These are phyloP conservation scores for Proliferodiscus dingleyae DNA, from an alignment of 2,329 filamentous ascomycete species.

Conservation along the genomic window DNA sequence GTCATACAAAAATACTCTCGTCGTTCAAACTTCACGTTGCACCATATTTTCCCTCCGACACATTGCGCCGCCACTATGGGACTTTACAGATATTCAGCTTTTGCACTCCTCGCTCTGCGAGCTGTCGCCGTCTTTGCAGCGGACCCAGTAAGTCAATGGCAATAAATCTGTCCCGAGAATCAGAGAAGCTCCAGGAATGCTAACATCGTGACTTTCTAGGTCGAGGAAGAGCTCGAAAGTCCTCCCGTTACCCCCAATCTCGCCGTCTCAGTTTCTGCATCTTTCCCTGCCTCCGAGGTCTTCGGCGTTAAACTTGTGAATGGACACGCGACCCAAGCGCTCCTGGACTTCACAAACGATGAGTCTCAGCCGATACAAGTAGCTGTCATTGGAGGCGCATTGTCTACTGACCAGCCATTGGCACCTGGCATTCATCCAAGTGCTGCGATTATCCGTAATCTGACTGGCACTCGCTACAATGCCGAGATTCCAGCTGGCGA, in stretches of 20 bases:
- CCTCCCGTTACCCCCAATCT: conserved; percentile 40
- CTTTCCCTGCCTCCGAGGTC: conserved; percentile 62
- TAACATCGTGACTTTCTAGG: conserved; percentile 15
- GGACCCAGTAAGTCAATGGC: conserved; percentile 45
- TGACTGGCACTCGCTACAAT: conserved; percentile 72
- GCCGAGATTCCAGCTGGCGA: conserved; percentile 70
- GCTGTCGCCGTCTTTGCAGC: conserved; percentile 58
- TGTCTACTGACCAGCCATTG: conserved; percentile 54
- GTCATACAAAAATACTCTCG: neutral
- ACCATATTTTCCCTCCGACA: neutral
- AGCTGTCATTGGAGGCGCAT: conserved; percentile 69
- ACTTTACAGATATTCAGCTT: conserved; percentile 64
- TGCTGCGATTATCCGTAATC: conserved; percentile 69
- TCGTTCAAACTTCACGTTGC: neutral
- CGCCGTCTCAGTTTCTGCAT: conserved; percentile 60
- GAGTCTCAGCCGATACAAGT: conserved; percentile 73
- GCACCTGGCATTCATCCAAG: conserved; percentile 43
- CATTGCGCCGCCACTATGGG: conserved; percentile 56
- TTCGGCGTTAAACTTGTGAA: conserved; percentile 97
- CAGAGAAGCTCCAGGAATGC: conserved; percentile 2
- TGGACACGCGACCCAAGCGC: conserved; percentile 75
- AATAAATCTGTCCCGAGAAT: conserved; percentile 7
- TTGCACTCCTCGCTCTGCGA: conserved; percentile 67
- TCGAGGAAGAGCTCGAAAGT: conserved; percentile 23
- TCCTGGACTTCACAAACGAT: conserved; percentile 79